Conservation (phyloP, 768 basidiomycete genomes). For the Albatrellus ellisii region DNA sequence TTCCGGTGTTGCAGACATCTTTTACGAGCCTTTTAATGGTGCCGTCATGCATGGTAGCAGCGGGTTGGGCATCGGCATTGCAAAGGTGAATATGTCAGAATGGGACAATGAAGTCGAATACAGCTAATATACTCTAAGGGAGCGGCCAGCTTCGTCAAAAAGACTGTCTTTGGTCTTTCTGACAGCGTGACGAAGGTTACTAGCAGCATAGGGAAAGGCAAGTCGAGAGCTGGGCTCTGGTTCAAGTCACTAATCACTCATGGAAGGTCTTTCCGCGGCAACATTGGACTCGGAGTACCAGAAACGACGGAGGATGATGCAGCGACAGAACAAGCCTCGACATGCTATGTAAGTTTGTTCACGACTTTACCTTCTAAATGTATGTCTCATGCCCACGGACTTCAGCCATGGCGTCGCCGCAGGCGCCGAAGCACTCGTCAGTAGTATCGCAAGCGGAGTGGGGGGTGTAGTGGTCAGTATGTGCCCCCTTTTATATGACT, state of each 20-base stretch:
- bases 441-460: conserved; percentile 88
- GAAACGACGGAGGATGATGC: conserved; percentile 72
- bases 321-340: conserved; percentile 86
- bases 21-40: conserved; percentile 96
- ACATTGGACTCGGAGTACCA: conserved; percentile 97
- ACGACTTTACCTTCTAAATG: neutral
- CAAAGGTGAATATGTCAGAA: too few relatives aligned
- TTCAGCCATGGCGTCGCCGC: conserved; percentile 87
- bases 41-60: conserved; percentile 94
- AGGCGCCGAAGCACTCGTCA: conserved; percentile 89
- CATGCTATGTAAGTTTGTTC: conserved; percentile 71
- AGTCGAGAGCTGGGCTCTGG: too few relatives aligned
- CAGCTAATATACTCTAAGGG: conserved; percentile 40
- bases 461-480: conserved; percentile 79
- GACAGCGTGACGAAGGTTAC: conserved; percentile 98
- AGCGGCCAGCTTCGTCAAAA: conserved; percentile 96
- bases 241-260: conserved; percentile 1
- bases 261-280: conserved; percentile 87
- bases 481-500: conserved; percentile 4
- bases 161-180: conserved; percentile 92
- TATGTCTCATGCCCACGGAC: too few relatives aligned
- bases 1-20: conserved; percentile 94
- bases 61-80: conserved; percentile 88
- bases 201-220: conserved; percentile 93
- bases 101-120: neutral